Percentiles rank a stretch among this genome's conserved stretches.
Evolutionary conservation across 148 eudicot species (phyloP).

Genomic region (Vaccinium myrtillus): DNA sequence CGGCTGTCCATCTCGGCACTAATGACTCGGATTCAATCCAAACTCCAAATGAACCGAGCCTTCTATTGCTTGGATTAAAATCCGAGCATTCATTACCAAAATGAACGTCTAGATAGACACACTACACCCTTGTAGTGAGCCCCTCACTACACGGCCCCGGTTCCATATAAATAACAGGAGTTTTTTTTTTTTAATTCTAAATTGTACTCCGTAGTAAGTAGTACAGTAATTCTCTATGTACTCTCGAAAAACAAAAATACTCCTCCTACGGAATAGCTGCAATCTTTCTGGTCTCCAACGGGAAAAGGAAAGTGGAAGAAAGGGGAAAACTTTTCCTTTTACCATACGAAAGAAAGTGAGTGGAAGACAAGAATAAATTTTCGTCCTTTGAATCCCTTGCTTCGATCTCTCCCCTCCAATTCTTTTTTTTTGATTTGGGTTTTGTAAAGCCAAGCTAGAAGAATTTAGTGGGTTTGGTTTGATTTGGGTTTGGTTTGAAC

Average conservation of each 20-base stretch:
- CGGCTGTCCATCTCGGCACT: no score
- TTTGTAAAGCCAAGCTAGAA: slow-evolving; percentile 24
- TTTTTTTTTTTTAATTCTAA: no score
- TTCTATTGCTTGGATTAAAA: no score
- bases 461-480: slow-evolving; percentile 38
- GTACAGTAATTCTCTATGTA: not conserved
- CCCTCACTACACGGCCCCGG: no score
- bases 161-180: no score
- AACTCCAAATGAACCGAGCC: no score
- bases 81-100: no score
- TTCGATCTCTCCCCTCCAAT: slow-evolving; percentile 39
- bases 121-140: no score
- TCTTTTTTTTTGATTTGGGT: slow-evolving; percentile 24
- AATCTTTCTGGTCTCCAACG: slow-evolving; percentile 13
- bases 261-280: not conserved
- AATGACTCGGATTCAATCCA: no score
- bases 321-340: slow-evolving; percentile 39
- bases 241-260: not conserved
- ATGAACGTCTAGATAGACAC: no score
- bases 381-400: slow-evolving; percentile 35
- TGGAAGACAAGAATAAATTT: slow-evolving; percentile 18
- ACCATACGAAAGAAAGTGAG: slow-evolving; percentile 33
- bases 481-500: slow-evolving; percentile 35
- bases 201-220: no score
- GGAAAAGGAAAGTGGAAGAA: slow-evolving; percentile 24